Conservation (phyloP, 345 rosid species). For the Arabidopsis thaliana region TAIR10.1 NC_003071.7:12028501-12029000, state of each 20-base stretch:
- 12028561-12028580: conserved; percentile 9
- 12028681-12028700: neutral
- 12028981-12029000: no score
- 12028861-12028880: no score
- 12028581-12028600: conserved; percentile 8
- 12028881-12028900: neutral
- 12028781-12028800: no score
- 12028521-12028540: conserved; percentile 9
- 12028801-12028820: no score
- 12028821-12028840: no score
- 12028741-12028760: no score
- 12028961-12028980: no score
- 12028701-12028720: neutral
- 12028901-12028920: neutral
- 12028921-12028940: neutral
- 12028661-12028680: neutral
- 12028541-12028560: neutral
- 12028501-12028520: neutral
- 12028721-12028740: neutral
- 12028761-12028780: no score
- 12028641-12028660: conserved; percentile 12
- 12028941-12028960: neutral
- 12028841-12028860: no score
- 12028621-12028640: neutral
- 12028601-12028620: conserved; percentile 15